Conservation (phyloP, 352 stramenopile species). For the Pythium scleroteichum region DNA sequence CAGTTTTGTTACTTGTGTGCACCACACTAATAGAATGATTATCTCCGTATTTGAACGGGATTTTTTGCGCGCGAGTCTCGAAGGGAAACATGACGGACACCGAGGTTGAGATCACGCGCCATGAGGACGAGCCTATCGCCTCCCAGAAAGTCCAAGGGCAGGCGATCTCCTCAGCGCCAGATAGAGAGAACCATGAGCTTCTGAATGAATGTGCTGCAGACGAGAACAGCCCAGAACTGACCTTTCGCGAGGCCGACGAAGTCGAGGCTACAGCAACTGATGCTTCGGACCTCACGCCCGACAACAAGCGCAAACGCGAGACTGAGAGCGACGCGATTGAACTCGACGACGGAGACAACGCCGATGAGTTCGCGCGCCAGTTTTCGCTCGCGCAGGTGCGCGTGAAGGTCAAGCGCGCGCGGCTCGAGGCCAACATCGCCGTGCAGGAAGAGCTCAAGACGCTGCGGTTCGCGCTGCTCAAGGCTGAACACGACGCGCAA, state of each 20-base stretch:
- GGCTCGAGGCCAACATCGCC: constrained; percentile 53
- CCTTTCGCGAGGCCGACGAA: neutral
- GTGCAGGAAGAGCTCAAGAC: constrained; percentile 46
- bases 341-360: neutral
- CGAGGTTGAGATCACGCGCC: neutral
- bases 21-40: constrained; percentile 15
- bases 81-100: neutral
- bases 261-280: neutral
- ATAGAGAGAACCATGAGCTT: neutral
- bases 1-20: constrained; percentile 2
- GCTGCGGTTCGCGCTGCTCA: constrained; percentile 47
- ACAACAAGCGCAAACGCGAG: constrained; percentile 19
- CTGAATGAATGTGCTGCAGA: neutral
- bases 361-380: constrained; percentile 27
- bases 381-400: constrained; percentile 56
- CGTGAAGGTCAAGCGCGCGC: constrained; percentile 53
- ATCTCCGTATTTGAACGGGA: constrained; percentile 9
- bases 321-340: neutral
- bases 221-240: constrained; percentile 4
- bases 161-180: neutral
- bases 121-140: neutral
- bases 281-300: neutral
- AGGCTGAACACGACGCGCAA: constrained; percentile 32
- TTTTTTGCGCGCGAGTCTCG: neutral
- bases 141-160: neutral